Evolutionary conservation across 768 basidiomycete genomes (phyloP).

Genomic region (Phlegmacium glaucopus): DNA sequence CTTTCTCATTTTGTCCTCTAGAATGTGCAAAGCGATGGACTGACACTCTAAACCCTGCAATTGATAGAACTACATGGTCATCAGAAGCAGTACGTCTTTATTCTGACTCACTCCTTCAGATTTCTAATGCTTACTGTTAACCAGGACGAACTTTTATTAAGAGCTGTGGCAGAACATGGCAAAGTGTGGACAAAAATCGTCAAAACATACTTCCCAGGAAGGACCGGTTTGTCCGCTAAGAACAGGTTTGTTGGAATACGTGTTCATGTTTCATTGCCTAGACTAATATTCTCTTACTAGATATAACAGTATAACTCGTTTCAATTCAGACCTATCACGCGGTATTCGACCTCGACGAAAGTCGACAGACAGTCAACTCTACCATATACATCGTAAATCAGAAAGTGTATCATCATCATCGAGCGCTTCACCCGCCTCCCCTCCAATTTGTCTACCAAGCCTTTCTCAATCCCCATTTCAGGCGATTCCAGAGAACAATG

Average conservation of each 20-base stretch:
- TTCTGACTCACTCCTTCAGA: not conserved
- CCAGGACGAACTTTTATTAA: slow-evolving; percentile 51
- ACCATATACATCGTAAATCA: slow-evolving; percentile 28
- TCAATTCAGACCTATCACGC: slow-evolving; percentile 38
- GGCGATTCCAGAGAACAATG: slow-evolving; percentile 14
- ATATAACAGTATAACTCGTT: slow-evolving; percentile 52
- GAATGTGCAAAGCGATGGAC: slow-evolving; percentile 65
- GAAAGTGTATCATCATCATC: slow-evolving; percentile 41
- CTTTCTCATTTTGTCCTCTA: slow-evolving; percentile 20
- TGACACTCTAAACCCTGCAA: slow-evolving; percentile 57
- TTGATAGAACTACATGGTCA: slow-evolving; percentile 59
- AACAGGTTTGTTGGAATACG: slow-evolving; percentile 40
- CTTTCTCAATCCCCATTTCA: slow-evolving; percentile 20
- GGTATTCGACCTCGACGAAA: slow-evolving; percentile 33
- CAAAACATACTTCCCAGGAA: slow-evolving; percentile 56
- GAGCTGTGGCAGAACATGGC: slow-evolving; percentile 52
- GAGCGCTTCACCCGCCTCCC: slow-evolving; percentile 35
- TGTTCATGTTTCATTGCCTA: slow-evolving; percentile 4
- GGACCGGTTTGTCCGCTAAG: slow-evolving; percentile 58
- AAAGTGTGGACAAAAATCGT: slow-evolving; percentile 64
- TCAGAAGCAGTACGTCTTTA: slow-evolving; percentile 41
- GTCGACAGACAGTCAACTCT: slow-evolving; percentile 30
- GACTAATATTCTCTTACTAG: slow-evolving; percentile 19
- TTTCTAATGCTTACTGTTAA: slow-evolving; percentile 4
- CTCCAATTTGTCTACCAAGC: slow-evolving; percentile 22